phyloP scores from a whole-genome alignment of 2,329 filamentous ascomycete genomes.

The Lojkania enalia region DNA sequence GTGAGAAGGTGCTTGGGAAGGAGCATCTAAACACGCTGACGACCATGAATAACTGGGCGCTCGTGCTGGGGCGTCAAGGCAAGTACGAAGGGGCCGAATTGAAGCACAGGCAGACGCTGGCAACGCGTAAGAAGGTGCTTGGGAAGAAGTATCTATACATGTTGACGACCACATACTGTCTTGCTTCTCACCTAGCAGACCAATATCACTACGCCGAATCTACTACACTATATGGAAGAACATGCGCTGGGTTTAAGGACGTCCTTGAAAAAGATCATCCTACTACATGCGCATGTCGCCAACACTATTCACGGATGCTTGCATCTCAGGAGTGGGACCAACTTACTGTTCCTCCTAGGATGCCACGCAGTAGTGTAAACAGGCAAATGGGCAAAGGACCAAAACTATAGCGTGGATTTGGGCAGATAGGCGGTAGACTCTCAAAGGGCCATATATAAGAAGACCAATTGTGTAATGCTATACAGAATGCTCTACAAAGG shows the following conservation, averaged over 20 bases:
- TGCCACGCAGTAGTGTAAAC: not conserved
- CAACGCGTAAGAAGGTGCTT: constrained; percentile 4
- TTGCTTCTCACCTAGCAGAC: constrained; percentile 1
- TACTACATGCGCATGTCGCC: constrained; percentile 4
- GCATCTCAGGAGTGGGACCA: not conserved
- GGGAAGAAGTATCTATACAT: not conserved
- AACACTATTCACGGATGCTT: constrained; percentile 4
- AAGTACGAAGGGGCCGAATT: constrained; percentile 14
- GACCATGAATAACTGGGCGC: constrained; percentile 3
- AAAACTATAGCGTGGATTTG: not conserved
- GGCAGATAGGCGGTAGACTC: not conserved
- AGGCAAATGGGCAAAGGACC: not conserved
- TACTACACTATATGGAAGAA: constrained; percentile 2
- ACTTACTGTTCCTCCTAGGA: not conserved
- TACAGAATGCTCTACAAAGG: too few species aligned
- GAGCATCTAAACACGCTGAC: constrained; percentile 7
- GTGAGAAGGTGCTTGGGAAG: constrained; percentile 4
- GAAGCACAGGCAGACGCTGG: constrained; percentile 5
- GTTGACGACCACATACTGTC: not conserved
- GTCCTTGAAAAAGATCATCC: constrained; percentile 3
- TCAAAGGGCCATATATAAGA: not conserved
- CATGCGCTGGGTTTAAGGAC: constrained; percentile 2
- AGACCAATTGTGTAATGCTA: too few species aligned
- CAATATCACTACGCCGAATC: constrained; percentile 2
- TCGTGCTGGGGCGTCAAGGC: not conserved